Base-by-base conservation (phyloP, 2,329 filamentous ascomycete genomes). In the Aspergillus brasiliensis region DNA sequence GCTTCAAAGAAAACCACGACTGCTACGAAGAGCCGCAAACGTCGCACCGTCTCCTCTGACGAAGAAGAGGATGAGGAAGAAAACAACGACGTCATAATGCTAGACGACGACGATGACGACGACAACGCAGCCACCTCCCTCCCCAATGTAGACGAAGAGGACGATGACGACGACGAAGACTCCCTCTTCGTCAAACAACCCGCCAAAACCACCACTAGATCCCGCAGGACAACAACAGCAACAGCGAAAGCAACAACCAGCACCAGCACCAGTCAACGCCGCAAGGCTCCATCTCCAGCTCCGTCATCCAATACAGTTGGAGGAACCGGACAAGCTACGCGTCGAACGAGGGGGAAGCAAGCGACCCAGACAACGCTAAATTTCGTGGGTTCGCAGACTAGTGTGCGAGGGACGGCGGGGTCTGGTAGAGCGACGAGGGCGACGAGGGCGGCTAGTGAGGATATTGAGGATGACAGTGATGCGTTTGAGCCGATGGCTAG, bases 401-500 rank as follows among this genome's bases (percentile, higher is more conserved):
- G 72, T 56, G 66, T 62, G 1, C 67, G 69, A 21, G 69, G 64
- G 5, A 62, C 51, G 4, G 62, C 68, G 57, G 67, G 70, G 47
- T 67, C 73, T 44, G 31, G 31, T 10, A 69, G 73, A 28, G 66
- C 73, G 37, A 76, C 67, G 46, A 73, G 72, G 38, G 71, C 67
- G 19, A 60, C 71, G n/a, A 77, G 73, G 58, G 69, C 73, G 8
- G 60, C 76, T 10, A 78, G 76, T 54, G 77, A 77, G 51, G 75
- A 77, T 59, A 72, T 77, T 56, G 76, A 78, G 34, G 76, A 78
- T 55, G 75, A 77, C 51, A 75, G 77, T 54, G 79, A 81, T 70
- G 80, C 77, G 11, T 82, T 82, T 71, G 80, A 81, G 64, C 75
- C 78, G 27, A 69, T 73, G 67, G 65, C 64, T 25, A 68, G 61